Conservation (phyloP, 495 filamentous ascomycete genomes). For the Penicillium ochrochloron region DNA sequence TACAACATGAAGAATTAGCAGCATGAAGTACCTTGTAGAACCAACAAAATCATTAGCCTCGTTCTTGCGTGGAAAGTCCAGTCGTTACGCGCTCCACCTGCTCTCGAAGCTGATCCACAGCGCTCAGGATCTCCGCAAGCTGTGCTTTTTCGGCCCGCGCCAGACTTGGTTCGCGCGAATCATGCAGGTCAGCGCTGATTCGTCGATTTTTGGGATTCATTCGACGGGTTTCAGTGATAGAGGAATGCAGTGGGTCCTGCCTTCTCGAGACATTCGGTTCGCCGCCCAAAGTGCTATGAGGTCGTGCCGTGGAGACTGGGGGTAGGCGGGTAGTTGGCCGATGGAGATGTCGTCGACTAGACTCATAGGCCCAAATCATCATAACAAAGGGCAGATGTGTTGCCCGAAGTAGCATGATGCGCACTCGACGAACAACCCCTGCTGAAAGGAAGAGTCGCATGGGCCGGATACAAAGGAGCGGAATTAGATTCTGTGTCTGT, state of each 20-base stretch:
- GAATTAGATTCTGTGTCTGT: slow-evolving; percentile 74
- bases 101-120: slow-evolving; percentile 44
- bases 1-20: background rate
- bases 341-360: slow-evolving; percentile 36
- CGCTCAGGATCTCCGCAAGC: slow-evolving; percentile 42
- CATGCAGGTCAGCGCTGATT: slow-evolving; percentile 28
- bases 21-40: background rate
- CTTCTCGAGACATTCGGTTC: slow-evolving; percentile 39
- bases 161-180: slow-evolving; percentile 29
- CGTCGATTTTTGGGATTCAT: slow-evolving; percentile 27
- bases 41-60: slow-evolving; percentile 10
- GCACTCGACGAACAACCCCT: slow-evolving; percentile 68
- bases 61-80: slow-evolving; percentile 30
- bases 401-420: slow-evolving; percentile 79
- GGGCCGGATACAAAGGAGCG: slow-evolving; percentile 81
- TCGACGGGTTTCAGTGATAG: slow-evolving; percentile 30
- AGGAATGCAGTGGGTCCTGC: slow-evolving; percentile 35
- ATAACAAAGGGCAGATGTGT: slow-evolving; percentile 69
- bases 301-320: slow-evolving; percentile 27
- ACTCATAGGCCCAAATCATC: slow-evolving; percentile 65
- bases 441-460: slow-evolving; percentile 76
- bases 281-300: slow-evolving; percentile 32
- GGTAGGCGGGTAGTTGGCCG: slow-evolving; percentile 34
- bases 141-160: slow-evolving; percentile 31
- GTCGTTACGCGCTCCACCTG: slow-evolving; percentile 46